A percentile compares a stretch with the other conserved stretches of the same genome.
These are phyloP conservation scores for Sordariomycetes sp. DNA, from an alignment of 2,329 filamentous ascomycete genomes.

Conservation along the genomic window DNA sequence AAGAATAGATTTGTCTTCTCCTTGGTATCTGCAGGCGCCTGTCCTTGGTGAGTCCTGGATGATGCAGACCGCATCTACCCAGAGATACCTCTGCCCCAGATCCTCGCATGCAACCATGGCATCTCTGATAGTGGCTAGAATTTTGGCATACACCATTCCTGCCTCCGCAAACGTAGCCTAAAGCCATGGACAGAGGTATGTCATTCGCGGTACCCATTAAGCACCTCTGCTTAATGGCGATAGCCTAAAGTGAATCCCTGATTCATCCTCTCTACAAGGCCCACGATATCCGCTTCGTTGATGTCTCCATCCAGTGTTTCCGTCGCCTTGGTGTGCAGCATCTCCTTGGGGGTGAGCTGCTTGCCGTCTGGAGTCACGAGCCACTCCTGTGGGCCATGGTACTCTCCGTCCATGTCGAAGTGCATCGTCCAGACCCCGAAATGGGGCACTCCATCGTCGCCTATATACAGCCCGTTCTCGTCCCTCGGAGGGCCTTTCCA, in stretches of 20 bases:
- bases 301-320: too few species aligned
- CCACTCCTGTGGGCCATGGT: too few species aligned
- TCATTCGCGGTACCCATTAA: background rate
- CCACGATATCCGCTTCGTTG: too few species aligned
- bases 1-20: constrained; percentile 19
- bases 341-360: too few species aligned
- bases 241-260: background rate
- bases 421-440: too few species aligned
- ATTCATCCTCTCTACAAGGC: too few species aligned
- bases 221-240: background rate
- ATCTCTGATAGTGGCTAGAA: constrained; percentile 29
- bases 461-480: too few species aligned
- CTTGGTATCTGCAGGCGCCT: constrained; percentile 24
- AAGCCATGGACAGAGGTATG: constrained; percentile 16
- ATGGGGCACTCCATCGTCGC: too few species aligned
- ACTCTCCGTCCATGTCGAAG: too few species aligned
- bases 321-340: too few species aligned
- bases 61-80: constrained; percentile 33
- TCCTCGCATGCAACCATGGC: constrained; percentile 30
- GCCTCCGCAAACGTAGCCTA: constrained; percentile 33
- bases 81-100: constrained; percentile 29
- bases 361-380: too few species aligned
- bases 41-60: constrained; percentile 27
- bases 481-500: background rate
- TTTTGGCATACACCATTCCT: constrained; percentile 16